phyloP scores from a whole-genome alignment of 805 yeast genomes.

The Candida sphagnicola region DNA sequence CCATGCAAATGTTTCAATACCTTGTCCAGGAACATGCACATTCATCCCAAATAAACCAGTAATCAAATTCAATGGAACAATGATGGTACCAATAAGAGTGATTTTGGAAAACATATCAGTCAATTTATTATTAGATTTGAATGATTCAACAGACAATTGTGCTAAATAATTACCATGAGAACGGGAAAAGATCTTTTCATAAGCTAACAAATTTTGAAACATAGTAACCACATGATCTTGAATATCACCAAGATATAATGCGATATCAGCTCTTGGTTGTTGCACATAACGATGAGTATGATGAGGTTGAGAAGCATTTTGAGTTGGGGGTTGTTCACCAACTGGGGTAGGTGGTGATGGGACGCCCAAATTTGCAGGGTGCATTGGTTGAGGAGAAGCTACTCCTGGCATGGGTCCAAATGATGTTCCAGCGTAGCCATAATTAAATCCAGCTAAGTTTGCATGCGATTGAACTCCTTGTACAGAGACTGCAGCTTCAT shows the following conservation, averaged over 20 bases:
- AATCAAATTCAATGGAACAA: slow-evolving; percentile 84
- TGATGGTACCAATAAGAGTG: slow-evolving; percentile 82
- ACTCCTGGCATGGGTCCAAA: slow-evolving; percentile 37
- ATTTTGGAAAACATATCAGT: slow-evolving; percentile 87
- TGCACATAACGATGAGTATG: background rate
- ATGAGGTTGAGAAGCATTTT: background rate
- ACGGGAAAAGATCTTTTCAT: slow-evolving; percentile 89
- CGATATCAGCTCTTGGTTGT: slow-evolving; percentile 86
- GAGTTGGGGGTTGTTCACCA: background rate
- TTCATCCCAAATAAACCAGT: slow-evolving; percentile 97
- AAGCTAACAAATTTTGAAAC: slow-evolving; percentile 85
- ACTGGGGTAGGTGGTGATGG: slow-evolving; percentile 14
- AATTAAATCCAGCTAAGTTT: slow-evolving; percentile 14
- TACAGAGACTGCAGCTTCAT: slow-evolving; percentile 38
- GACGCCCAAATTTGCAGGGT: slow-evolving; percentile 5
- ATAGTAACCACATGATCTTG: slow-evolving; percentile 96
- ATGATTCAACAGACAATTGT: slow-evolving; percentile 89
- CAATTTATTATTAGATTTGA: slow-evolving; percentile 77
- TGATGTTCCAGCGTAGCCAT: slow-evolving; percentile 15
- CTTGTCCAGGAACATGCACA: slow-evolving; percentile 77
- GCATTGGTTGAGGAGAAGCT: slow-evolving; percentile 8
- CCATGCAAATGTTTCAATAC: slow-evolving; percentile 26
- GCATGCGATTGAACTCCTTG: slow-evolving; percentile 10
- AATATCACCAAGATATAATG: slow-evolving; percentile 88
- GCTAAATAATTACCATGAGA: slow-evolving; percentile 92